Conservation (phyloP, 345 rosid species). For the Streptanthus diversifolius region DNA sequence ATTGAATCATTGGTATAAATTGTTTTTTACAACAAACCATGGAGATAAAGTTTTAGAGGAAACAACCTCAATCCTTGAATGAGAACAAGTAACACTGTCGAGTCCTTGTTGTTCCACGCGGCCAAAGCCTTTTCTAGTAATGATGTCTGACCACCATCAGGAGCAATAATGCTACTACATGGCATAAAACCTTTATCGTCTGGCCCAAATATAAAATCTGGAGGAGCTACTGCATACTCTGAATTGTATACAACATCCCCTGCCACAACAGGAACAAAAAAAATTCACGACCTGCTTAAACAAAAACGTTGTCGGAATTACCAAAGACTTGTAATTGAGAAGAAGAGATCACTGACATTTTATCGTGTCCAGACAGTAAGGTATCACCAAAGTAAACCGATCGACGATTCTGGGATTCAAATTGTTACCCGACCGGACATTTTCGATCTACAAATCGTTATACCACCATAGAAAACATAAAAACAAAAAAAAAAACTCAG, state of each 20-base stretch:
- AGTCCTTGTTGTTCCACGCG: constrained; percentile 74
- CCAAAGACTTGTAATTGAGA: neutral
- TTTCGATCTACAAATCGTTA: constrained; percentile 61
- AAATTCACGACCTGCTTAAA: neutral
- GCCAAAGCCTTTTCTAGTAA: constrained; percentile 40
- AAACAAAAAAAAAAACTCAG: neutral
- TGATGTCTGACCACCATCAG: constrained; percentile 36
- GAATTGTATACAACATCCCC: constrained; percentile 91
- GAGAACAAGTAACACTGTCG: constrained; percentile 53
- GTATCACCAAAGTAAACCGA: constrained; percentile 84
- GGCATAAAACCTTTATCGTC: constrained; percentile 82
- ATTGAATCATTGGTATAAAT: neutral
- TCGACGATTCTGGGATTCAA: constrained; percentile 52
- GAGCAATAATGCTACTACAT: constrained; percentile 17
- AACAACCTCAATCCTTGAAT: constrained; percentile 71
- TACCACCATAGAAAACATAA: neutral
- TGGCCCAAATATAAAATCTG: constrained; percentile 77
- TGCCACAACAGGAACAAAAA: constrained; percentile 22
- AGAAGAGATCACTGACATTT: constrained; percentile 53
- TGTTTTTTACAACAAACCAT: too few species aligned
- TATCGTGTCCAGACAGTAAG: constrained; percentile 76
- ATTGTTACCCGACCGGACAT: constrained; percentile 76
- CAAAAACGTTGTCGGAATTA: neutral
- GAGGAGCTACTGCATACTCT: constrained; percentile 66
- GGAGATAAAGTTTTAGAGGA: neutral